These are phyloP conservation scores for Amanita subjunquillea DNA, from an alignment of 768 basidiomycete genomes.

Conservation along the genomic window DNA sequence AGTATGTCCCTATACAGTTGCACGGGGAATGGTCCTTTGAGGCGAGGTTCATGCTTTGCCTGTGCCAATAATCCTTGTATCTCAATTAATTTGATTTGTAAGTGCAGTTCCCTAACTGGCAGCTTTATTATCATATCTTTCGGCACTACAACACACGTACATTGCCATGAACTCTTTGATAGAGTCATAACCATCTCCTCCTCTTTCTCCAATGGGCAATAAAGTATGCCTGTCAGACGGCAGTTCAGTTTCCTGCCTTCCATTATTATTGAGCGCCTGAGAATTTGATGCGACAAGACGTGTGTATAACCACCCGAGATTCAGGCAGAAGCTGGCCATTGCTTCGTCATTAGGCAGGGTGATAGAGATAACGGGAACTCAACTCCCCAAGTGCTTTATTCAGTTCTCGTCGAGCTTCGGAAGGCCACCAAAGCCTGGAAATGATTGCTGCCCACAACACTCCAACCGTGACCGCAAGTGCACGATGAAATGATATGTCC, in stretches of 20 bases:
- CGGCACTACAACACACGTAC: constrained; percentile 29
- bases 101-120: constrained; percentile 74
- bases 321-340: constrained; percentile 68
- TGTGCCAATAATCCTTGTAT: constrained; percentile 80
- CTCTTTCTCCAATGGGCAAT: constrained; percentile 22
- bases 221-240: constrained; percentile 7
- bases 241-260: constrained; percentile 17
- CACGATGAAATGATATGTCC: constrained; percentile 68
- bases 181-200: constrained; percentile 43
- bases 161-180: constrained; percentile 89
- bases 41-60: constrained; percentile 84
- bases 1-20: constrained; percentile 75
- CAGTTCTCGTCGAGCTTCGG: constrained; percentile 85
- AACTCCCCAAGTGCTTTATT: constrained; percentile 82
- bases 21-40: constrained; percentile 94
- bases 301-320: constrained; percentile 92
- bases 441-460: constrained; percentile 86
- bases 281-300: constrained; percentile 85
- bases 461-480: constrained; percentile 72
- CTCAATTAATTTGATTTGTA: constrained; percentile 85
- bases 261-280: constrained; percentile 32
- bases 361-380: constrained; percentile 8
- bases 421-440: constrained; percentile 92
- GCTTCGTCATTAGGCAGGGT: background rate
- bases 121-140: background rate